These are phyloP conservation scores for Apostasia ramifera DNA, from an alignment of 106 monocot genomes.

Conservation along the genomic window DNA sequence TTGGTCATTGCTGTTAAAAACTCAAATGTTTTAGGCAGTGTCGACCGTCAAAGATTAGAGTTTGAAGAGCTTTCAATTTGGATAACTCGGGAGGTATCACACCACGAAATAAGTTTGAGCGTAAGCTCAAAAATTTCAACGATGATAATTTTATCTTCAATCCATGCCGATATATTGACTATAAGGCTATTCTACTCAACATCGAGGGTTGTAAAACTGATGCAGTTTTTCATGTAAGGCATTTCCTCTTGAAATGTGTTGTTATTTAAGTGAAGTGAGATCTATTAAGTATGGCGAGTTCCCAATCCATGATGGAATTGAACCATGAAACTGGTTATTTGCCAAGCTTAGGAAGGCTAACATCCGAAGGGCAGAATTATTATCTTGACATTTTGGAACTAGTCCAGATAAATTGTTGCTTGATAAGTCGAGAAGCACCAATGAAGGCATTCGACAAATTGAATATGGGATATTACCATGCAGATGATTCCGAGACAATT, in stretches of 20 bases:
- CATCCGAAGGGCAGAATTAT: neutral
- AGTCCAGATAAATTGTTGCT: neutral
- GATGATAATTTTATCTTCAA: neutral
- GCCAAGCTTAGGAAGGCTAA: neutral
- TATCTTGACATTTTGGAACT: neutral
- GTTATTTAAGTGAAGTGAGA: neutral
- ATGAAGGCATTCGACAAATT: neutral
- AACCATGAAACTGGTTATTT: neutral
- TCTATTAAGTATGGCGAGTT: neutral
- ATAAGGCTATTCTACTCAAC: neutral
- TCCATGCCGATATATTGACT: neutral
- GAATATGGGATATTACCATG: neutral
- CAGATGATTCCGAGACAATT: neutral
- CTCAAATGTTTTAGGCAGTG: too few species aligned
- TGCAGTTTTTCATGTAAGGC: neutral
- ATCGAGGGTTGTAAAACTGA: neutral
- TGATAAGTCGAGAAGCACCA: neutral
- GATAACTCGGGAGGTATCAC: neutral
- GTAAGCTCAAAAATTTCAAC: neutral
- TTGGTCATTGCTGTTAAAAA: neutral
- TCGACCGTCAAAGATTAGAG: too few species aligned
- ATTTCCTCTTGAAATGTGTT: neutral
- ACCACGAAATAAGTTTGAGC: neutral
- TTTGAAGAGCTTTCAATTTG: neutral
- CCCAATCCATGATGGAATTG: neutral